Evolutionary conservation across 306 rosid species (phyloP).

Genomic region (Ormosia emarginata): DNA sequence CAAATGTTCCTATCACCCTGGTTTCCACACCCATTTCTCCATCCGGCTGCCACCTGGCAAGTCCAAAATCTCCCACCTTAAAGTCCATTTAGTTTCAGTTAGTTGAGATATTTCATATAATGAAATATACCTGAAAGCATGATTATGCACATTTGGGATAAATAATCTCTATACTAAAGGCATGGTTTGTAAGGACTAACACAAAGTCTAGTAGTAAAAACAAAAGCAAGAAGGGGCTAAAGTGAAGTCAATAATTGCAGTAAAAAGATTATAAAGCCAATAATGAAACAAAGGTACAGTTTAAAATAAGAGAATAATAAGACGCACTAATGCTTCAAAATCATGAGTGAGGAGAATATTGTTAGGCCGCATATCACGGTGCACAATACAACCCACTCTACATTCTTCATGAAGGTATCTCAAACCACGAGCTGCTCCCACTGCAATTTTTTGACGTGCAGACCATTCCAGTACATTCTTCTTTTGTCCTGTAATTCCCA

Average conservation of each 20-base stretch:
- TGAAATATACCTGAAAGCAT: background rate
- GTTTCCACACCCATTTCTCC: conserved; percentile 67
- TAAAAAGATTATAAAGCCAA: background rate
- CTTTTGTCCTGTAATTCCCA: conserved; percentile 41
- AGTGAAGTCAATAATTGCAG: background rate
- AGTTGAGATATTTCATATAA: background rate
- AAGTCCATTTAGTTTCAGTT: background rate
- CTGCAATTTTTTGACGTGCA: conserved; percentile 61
- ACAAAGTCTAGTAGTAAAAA: background rate
- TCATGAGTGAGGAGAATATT: conserved; percentile 79
- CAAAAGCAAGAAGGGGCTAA: background rate
- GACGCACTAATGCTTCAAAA: conserved; percentile 71
- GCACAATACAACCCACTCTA: conserved; percentile 78
- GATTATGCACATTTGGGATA: background rate
- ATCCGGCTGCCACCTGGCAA: conserved; percentile 81
- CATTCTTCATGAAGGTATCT: conserved; percentile 84
- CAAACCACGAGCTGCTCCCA: conserved; percentile 80
- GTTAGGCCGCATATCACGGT: conserved; percentile 71
- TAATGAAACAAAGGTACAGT: background rate
- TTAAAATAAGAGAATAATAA: background rate
- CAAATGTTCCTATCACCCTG: conserved; percentile 69
- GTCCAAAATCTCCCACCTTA: conserved; percentile 85
- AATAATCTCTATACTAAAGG: background rate
- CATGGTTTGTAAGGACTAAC: background rate
- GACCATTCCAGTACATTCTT: conserved; percentile 45